Percentiles rank a stretch among this genome's conserved stretches.
phyloP scores from a whole-genome alignment of 2,329 filamentous ascomycete genomes.

The Colletotrichum tropicale region DNA sequence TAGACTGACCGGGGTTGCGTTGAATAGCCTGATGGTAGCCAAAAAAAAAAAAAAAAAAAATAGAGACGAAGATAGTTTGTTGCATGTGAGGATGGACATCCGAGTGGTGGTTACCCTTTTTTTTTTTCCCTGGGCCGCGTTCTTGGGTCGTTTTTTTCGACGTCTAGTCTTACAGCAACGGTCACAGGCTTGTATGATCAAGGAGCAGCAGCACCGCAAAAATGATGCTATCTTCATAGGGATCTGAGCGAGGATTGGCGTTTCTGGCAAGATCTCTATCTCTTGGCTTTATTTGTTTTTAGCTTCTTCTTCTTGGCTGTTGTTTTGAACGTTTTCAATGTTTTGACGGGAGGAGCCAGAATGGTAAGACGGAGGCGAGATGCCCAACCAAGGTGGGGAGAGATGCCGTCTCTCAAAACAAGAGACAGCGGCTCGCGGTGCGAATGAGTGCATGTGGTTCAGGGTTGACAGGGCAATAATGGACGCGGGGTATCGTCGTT shows the following conservation, averaged over 20 bases:
- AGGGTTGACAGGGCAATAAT: background rate
- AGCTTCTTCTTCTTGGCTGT: background rate
- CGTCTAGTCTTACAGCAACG: background rate
- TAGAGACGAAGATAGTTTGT: background rate
- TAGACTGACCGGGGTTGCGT: background rate
- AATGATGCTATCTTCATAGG: background rate
- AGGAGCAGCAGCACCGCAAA: background rate
- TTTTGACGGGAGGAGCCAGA: background rate
- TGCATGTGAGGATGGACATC: background rate
- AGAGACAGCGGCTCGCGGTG: background rate
- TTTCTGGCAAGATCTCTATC: background rate
- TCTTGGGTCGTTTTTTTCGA: background rate
- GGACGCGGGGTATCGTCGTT: background rate
- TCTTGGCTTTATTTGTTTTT: background rate
- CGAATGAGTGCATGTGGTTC: background rate
- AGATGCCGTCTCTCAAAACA: background rate
- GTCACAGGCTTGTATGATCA: slow-evolving; percentile 9
- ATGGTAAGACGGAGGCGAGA: background rate
- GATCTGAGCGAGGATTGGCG: background rate
- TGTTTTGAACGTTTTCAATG: background rate
- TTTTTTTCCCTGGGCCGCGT: background rate
- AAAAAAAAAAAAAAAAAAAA: background rate
- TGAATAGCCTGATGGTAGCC: background rate
- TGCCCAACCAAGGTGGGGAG: background rate
- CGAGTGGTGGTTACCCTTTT: background rate